Conservation (phyloP, 805 yeast genomes). For the Metschnikowia colocasiae region DNA sequence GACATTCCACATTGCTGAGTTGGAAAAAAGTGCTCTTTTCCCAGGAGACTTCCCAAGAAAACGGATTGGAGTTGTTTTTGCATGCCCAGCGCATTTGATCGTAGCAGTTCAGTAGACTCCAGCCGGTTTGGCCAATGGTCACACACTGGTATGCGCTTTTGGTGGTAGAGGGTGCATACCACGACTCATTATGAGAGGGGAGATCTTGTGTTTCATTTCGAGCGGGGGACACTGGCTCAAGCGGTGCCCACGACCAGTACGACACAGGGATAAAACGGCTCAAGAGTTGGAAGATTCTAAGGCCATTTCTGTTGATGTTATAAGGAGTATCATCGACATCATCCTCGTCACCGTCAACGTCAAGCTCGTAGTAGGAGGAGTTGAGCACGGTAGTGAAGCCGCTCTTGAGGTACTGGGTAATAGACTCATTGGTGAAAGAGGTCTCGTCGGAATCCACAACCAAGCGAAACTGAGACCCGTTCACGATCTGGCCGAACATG, state of each 20-base stretch:
- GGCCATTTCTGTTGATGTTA: slow-evolving; percentile 18
- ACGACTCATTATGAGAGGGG: slow-evolving; percentile 7
- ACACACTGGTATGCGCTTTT: slow-evolving; percentile 42
- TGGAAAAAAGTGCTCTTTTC: slow-evolving; percentile 42
- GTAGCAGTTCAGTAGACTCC: slow-evolving; percentile 70
- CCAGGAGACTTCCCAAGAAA: slow-evolving; percentile 40
- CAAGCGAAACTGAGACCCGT: slow-evolving; percentile 24
- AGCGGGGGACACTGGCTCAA: slow-evolving; percentile 29
- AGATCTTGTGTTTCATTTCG: slow-evolving; percentile 6
- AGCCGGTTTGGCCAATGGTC: slow-evolving; percentile 42
- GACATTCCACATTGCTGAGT: slow-evolving; percentile 32
- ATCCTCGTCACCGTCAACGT: not conserved
- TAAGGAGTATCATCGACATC: not conserved
- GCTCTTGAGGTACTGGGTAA: slow-evolving; percentile 41
- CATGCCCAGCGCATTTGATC: slow-evolving; percentile 53
- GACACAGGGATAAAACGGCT: slow-evolving; percentile 27
- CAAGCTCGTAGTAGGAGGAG: slow-evolving; percentile 24
- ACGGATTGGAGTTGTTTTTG: slow-evolving; percentile 34
- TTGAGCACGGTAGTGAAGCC: slow-evolving; percentile 69
- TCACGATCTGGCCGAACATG: slow-evolving; percentile 5
- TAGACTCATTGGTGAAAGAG: slow-evolving; percentile 38
- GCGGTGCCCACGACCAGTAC: slow-evolving; percentile 74
- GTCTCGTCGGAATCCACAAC: slow-evolving; percentile 31
- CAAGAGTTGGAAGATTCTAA: slow-evolving; percentile 16
- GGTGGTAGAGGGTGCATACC: slow-evolving; percentile 9